Conservation (phyloP, 2,329 filamentous ascomycete genomes). For the Akanthomyces uredinophilus region DNA sequence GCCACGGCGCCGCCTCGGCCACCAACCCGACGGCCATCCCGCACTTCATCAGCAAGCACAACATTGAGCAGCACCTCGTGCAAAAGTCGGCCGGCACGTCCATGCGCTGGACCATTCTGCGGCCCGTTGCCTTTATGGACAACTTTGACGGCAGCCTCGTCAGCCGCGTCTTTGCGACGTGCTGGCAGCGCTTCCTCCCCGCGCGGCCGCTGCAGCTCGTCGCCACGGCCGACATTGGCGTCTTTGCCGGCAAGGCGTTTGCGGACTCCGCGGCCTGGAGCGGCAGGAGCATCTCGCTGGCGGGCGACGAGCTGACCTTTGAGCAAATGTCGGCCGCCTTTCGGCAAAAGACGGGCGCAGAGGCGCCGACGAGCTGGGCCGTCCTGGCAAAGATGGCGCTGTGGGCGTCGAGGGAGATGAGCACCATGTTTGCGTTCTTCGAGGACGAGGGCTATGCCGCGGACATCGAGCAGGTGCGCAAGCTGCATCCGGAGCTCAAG, state of each 20-base stretch:
- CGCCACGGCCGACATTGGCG: slow-evolving; percentile 39
- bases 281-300: slow-evolving; percentile 30
- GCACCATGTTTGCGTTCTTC: no score
- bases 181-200: slow-evolving; percentile 31
- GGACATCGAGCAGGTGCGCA: no score
- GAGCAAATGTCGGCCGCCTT: slow-evolving; percentile 14
- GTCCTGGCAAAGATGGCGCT: no score
- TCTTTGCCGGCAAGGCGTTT: slow-evolving; percentile 41
- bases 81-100: slow-evolving; percentile 33
- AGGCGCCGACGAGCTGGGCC: no score
- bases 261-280: slow-evolving; percentile 24
- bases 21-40: slow-evolving; percentile 51
- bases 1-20: slow-evolving; percentile 19
- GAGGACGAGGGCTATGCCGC: no score
- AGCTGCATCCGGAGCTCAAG: no score
- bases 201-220: slow-evolving; percentile 36
- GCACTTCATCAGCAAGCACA: slow-evolving; percentile 58
- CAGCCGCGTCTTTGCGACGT: slow-evolving; percentile 23
- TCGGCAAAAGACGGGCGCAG: no score
- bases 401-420: no score
- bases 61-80: slow-evolving; percentile 55
- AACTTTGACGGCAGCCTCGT: slow-evolving; percentile 28
- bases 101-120: slow-evolving; percentile 58
- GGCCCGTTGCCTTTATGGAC: slow-evolving; percentile 60
- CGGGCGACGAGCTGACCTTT: slow-evolving; percentile 40